Percentiles rank a stretch among this genome's conserved stretches.
phyloP scores from a whole-genome alignment of 148 eudicot species.

The Nepenthes mirabilis region DNA sequence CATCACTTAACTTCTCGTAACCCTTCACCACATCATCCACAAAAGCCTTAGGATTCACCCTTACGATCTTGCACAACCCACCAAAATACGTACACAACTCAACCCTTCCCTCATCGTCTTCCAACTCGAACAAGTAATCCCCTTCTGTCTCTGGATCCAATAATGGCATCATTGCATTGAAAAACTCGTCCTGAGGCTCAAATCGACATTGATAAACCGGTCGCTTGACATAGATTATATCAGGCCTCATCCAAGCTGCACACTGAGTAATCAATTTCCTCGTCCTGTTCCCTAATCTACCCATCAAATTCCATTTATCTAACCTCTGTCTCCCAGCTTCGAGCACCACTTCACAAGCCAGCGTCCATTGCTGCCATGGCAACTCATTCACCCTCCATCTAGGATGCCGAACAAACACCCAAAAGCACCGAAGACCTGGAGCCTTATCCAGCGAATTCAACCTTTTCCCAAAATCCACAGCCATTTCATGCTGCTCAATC shows the following conservation, averaged over 20 bases:
- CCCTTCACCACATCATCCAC: constrained; percentile 95
- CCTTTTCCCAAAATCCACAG: constrained; percentile 50
- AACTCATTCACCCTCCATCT: constrained; percentile 71
- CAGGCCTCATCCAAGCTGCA: constrained; percentile 98
- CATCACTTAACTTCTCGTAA: constrained; percentile 78
- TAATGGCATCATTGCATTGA: constrained; percentile 42
- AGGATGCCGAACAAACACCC: constrained; percentile 92
- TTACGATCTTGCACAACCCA: constrained; percentile 82
- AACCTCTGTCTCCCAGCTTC: constrained; percentile 74
- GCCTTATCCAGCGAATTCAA: constrained; percentile 30
- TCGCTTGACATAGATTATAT: constrained; percentile 75
- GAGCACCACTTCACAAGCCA: constrained; percentile 70
- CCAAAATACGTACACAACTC: constrained; percentile 74
- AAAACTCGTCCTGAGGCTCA: constrained; percentile 83
- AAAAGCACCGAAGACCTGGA: constrained; percentile 38
- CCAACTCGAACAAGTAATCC: constrained; percentile 59
- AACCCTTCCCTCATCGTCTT: constrained; percentile 60
- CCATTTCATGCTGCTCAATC: constrained; percentile 79
- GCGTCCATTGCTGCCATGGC: constrained; percentile 94
- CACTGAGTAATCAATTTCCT: constrained; percentile 66
- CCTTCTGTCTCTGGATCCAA: constrained; percentile 63
- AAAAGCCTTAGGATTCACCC: constrained; percentile 65
- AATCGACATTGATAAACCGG: constrained; percentile 88
- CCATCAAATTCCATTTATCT: constrained; percentile 98
- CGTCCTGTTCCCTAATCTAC: constrained; percentile 69